Evolutionary conservation across 768 basidiomycete species (phyloP).

Genomic region (Phaffia tasmanica): DNA sequence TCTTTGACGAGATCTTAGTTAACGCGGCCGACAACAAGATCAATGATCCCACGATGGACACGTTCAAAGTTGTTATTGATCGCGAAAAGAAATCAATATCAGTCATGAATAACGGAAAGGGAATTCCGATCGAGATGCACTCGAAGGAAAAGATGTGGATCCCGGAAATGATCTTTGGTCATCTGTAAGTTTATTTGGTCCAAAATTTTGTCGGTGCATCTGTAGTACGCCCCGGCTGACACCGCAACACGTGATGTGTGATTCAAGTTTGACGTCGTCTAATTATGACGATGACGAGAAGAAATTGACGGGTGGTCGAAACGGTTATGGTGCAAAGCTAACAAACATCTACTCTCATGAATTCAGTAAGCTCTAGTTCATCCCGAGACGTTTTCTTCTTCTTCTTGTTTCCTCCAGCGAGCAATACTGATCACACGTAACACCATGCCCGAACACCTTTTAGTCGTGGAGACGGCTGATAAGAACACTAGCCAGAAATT

Average conservation of each 20-base stretch:
- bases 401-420: no score
- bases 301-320: slow-evolving; percentile 95
- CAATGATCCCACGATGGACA: slow-evolving; percentile 83
- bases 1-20: slow-evolving; percentile 96
- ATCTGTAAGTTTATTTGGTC: slow-evolving; percentile 45
- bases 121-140: slow-evolving; percentile 96
- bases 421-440: no score
- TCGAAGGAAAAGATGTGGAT: slow-evolving; percentile 86
- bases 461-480: slow-evolving; percentile 65
- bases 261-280: slow-evolving; percentile 58
- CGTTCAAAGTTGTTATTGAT: slow-evolving; percentile 77
- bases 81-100: slow-evolving; percentile 73
- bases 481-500: slow-evolving; percentile 77
- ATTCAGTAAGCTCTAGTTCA: slow-evolving; percentile 47
- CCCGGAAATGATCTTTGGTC: slow-evolving; percentile 93
- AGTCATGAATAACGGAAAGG: slow-evolving; percentile 87
- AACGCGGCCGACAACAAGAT: slow-evolving; percentile 99
- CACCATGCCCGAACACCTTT: not conserved
- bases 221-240: not conserved
- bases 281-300: slow-evolving; percentile 99
- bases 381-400: not conserved
- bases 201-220: not conserved
- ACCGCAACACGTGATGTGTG: not conserved
- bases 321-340: slow-evolving; percentile 95
- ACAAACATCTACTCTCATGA: slow-evolving; percentile 96